A percentile compares a stretch with the other conserved stretches of the same genome.
These are phyloP conservation scores for Lentinula lateritia DNA, from an alignment of 768 basidiomycete species.

Conservation along the genomic window DNA sequence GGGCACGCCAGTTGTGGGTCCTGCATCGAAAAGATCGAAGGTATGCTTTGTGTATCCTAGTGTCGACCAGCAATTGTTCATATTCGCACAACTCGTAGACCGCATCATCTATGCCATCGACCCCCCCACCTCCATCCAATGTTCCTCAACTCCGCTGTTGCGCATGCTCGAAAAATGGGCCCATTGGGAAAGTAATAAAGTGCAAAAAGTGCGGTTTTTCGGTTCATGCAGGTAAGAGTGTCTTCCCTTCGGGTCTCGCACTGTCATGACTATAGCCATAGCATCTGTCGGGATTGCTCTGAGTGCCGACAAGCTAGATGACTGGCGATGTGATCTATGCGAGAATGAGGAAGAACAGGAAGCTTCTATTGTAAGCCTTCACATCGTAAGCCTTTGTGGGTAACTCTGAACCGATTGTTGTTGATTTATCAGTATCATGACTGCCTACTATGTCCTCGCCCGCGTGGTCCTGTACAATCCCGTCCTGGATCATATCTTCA, in stretches of 20 bases:
- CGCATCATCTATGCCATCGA: slow-evolving; percentile 44
- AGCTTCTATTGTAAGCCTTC: slow-evolving; percentile 63
- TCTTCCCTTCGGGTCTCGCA: slow-evolving; percentile 4
- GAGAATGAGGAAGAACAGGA: slow-evolving; percentile 78
- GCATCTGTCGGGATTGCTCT: slow-evolving; percentile 66
- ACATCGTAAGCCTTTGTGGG: not conserved
- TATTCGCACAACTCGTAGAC: slow-evolving; percentile 29
- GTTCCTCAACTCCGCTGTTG: slow-evolving; percentile 67
- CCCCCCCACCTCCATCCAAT: slow-evolving; percentile 55
- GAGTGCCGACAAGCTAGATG: slow-evolving; percentile 57
- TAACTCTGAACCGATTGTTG: not conserved
- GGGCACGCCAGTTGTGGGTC: slow-evolving; percentile 51
- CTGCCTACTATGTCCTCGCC: slow-evolving; percentile 77
- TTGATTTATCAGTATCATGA: slow-evolving; percentile 35
- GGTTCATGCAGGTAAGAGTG: slow-evolving; percentile 66
- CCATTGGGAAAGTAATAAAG: slow-evolving; percentile 70
- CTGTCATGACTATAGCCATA: slow-evolving; percentile 16
- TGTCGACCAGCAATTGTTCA: slow-evolving; percentile 12
- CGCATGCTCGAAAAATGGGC: slow-evolving; percentile 71
- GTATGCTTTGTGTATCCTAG: slow-evolving; percentile 22
- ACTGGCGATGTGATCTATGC: slow-evolving; percentile 87
- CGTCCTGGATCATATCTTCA: slow-evolving; percentile 63
- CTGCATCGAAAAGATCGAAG: slow-evolving; percentile 60
- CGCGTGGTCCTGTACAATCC: slow-evolving; percentile 39
- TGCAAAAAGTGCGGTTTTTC: slow-evolving; percentile 78